These are phyloP conservation scores for Trichosporon asahii DNA, from an alignment of 1,284 basidiomycete species.

Conservation along the genomic window DNA sequence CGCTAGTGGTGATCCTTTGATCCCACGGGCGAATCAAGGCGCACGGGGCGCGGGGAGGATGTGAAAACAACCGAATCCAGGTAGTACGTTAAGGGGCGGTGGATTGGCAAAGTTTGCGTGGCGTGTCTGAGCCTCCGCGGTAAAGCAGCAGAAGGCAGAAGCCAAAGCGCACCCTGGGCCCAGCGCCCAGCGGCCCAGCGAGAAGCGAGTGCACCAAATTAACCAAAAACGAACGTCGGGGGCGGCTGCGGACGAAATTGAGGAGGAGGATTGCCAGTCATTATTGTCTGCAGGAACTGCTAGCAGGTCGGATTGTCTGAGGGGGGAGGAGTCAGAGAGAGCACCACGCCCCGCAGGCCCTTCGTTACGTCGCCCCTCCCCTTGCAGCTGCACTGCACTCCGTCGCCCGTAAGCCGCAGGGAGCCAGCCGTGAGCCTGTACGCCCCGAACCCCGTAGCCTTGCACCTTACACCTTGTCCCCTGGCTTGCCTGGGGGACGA, in stretches of 20 bases:
- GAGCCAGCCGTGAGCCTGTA: background rate
- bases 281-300: background rate
- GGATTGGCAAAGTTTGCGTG: constrained; percentile 8
- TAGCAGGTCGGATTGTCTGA: background rate
- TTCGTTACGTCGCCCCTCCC: background rate
- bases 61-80: background rate
- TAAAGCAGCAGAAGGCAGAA: background rate
- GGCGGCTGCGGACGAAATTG: background rate
- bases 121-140: background rate
- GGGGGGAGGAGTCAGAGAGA: background rate
- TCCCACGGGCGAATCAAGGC: background rate
- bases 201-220: background rate
- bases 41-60: background rate
- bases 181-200: too few species aligned
- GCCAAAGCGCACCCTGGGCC: background rate
- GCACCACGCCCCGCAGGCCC: background rate
- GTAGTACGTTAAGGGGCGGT: background rate
- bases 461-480: constrained; percentile 11
- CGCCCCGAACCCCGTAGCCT: background rate
- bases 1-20: background rate
- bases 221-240: background rate
- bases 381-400: background rate
- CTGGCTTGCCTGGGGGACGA: background rate
- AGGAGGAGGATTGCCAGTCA: background rate
- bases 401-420: background rate